A percentile compares a stretch with the other conserved stretches of the same genome.
phyloP scores from a whole-genome alignment of 208 protist genomes.

The Crithidia brevicula region DNA sequence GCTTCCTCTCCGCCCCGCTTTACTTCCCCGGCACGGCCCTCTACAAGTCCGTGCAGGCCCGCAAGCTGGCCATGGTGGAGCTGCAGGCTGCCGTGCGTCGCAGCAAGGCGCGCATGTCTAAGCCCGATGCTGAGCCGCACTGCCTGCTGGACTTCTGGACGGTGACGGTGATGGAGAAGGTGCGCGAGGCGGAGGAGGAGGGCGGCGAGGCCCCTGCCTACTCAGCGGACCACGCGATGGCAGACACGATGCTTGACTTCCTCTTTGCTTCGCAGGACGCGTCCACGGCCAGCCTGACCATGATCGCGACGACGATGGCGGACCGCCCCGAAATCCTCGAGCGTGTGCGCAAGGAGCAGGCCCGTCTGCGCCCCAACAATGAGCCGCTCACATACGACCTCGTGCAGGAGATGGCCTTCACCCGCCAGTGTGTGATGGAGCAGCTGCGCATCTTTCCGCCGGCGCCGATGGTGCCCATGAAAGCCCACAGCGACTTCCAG shows the following conservation, averaged over 20 bases:
- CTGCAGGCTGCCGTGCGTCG: constrained; percentile 81
- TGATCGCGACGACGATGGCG: constrained; percentile 87
- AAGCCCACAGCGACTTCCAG: constrained; percentile 78
- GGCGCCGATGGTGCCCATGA: constrained; percentile 87
- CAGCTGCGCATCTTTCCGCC: constrained; percentile 79
- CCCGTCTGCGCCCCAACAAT: constrained; percentile 73
- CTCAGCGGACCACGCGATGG: constrained; percentile 86
- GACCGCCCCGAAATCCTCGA: constrained; percentile 90
- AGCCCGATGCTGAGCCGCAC: constrained; percentile 75
- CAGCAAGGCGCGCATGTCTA: constrained; percentile 76
- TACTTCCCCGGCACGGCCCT: constrained; percentile 92
- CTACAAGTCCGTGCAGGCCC: constrained; percentile 90
- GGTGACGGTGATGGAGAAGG: constrained; percentile 65
- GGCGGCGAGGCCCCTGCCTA: constrained; percentile 72
- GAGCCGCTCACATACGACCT: constrained; percentile 84
- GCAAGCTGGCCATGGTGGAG: constrained; percentile 84
- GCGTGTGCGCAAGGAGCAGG: constrained; percentile 89
- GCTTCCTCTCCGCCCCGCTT: constrained; percentile 91
- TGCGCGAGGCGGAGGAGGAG: constrained; percentile 75
- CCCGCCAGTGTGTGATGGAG: constrained; percentile 85
- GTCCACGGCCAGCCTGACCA: constrained; percentile 85
- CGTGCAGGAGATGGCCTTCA: constrained; percentile 91
- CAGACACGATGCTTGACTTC: constrained; percentile 93
- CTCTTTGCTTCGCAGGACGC: constrained; percentile 94
- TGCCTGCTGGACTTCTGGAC: constrained; percentile 95